A percentile compares a stretch with the other conserved stretches of the same genome.
These are phyloP conservation scores for Penicillium freii DNA, from an alignment of 2,329 filamentous ascomycete genomes.

Conservation along the genomic window DNA sequence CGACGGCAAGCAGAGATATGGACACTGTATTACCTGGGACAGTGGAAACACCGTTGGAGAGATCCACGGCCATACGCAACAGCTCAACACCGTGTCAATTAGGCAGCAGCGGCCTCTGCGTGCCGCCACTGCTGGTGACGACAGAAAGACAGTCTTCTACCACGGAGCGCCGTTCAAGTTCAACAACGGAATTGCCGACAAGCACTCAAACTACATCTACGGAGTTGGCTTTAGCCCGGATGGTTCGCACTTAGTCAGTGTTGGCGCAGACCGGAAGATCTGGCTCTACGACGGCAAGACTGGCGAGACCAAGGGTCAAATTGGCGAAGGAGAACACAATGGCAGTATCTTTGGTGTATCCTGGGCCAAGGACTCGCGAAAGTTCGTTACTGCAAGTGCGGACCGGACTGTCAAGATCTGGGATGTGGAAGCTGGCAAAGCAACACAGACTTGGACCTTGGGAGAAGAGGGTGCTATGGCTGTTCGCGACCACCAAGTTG, in stretches of 20 bases:
- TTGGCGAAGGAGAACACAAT: constrained; percentile 73
- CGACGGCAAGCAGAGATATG: constrained; percentile 88
- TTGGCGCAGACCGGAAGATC: constrained; percentile 88
- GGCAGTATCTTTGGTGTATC: constrained; percentile 91
- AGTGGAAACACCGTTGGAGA: constrained; percentile 95
- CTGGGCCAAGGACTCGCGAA: constrained; percentile 83
- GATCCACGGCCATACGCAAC: constrained; percentile 84
- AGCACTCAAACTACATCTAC: constrained; percentile 87
- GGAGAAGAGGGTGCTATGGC: constrained; percentile 70
- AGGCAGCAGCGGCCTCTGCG: constrained; percentile 85
- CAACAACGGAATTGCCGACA: constrained; percentile 71
- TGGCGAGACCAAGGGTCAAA: constrained; percentile 72
- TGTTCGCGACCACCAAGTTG: constrained; percentile 84
- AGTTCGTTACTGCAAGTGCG: constrained; percentile 85
- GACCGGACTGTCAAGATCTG: constrained; percentile 94
- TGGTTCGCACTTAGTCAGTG: constrained; percentile 75
- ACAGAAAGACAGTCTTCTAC: constrained; percentile 85
- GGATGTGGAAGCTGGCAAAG: constrained; percentile 78
- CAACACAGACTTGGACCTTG: constrained; percentile 78
- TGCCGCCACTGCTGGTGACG: constrained; percentile 87
- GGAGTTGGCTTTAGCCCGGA: constrained; percentile 88
- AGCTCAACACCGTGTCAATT: constrained; percentile 88
- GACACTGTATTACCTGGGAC: constrained; percentile 91
- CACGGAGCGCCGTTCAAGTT: constrained; percentile 96
- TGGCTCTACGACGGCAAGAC: constrained; percentile 97